Evolutionary conservation across 495 filamentous ascomycete genomes (phyloP).

Genomic region (Penicillium riverlandense): DNA sequence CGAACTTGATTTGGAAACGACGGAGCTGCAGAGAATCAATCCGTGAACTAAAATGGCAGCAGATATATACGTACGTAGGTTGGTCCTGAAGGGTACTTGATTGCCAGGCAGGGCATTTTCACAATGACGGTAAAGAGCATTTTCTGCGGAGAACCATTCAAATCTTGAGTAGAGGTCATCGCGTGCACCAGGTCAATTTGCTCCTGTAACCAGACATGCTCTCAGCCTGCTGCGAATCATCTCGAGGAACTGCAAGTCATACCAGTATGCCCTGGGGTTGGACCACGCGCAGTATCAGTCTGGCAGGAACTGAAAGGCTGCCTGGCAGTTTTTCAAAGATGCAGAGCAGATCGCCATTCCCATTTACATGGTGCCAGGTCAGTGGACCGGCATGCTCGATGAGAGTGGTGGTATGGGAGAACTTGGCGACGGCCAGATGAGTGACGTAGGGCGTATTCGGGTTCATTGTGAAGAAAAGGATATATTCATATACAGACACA

Average conservation of each 20-base stretch:
- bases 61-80: conserved; percentile 9
- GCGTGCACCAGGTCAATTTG: conserved; percentile 25
- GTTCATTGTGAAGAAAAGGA: not conserved
- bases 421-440: conserved; percentile 30
- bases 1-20: conserved; percentile 40
- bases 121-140: conserved; percentile 31
- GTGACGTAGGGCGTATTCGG: conserved; percentile 7
- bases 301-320: not conserved
- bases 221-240: not conserved
- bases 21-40: conserved; percentile 17
- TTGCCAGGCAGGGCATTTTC: conserved; percentile 35
- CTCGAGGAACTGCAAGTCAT: not conserved
- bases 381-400: conserved; percentile 25
- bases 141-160: conserved; percentile 7
- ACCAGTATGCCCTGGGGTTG: conserved; percentile 24
- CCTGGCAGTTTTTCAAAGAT: conserved; percentile 17
- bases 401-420: conserved; percentile 33
- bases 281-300: conserved; percentile 19
- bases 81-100: conserved; percentile 27
- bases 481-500: too few species aligned
- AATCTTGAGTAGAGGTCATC: conserved; percentile 6
- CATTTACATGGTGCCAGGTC: conserved; percentile 32
- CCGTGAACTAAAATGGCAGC: not conserved
- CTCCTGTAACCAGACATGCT: conserved; percentile 16
- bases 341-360: conserved; percentile 23